A percentile compares a stretch with the other conserved stretches of the same genome.
These are phyloP conservation scores for Rehmannia glutinosa DNA, from an alignment of 257 asterid species.

Conservation along the genomic window DNA sequence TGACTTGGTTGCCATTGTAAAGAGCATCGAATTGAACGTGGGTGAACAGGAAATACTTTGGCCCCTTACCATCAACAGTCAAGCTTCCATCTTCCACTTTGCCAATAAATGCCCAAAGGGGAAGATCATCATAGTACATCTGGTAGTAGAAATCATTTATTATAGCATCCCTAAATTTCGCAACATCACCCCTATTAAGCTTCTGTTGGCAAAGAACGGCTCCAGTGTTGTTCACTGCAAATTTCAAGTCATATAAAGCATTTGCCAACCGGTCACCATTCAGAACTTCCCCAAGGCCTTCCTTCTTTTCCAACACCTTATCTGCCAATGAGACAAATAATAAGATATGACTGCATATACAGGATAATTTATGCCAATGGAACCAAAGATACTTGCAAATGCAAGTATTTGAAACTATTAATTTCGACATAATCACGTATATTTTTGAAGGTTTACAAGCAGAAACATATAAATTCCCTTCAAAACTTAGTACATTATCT, in stretches of 20 bases:
- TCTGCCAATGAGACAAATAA: slow-evolving; percentile 36
- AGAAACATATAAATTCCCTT: background rate
- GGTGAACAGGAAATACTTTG: slow-evolving; percentile 57
- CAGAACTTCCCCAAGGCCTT: slow-evolving; percentile 73
- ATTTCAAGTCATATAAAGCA: slow-evolving; percentile 55
- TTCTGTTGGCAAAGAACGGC: slow-evolving; percentile 56
- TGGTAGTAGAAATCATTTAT: slow-evolving; percentile 64
- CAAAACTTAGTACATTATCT: background rate
- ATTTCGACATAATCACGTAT: background rate
- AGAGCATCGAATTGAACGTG: slow-evolving; percentile 68
- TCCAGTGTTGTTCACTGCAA: slow-evolving; percentile 47
- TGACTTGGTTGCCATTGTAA: slow-evolving; percentile 60
- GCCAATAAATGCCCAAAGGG: slow-evolving; percentile 91
- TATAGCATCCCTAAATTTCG: slow-evolving; percentile 63
- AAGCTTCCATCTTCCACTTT: slow-evolving; percentile 65
- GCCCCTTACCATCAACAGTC: slow-evolving; percentile 38
- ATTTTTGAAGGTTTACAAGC: background rate
- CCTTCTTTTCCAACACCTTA: slow-evolving; percentile 51
- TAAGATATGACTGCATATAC: background rate
- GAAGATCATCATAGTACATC: slow-evolving; percentile 89
- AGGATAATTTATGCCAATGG: background rate
- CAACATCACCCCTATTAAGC: slow-evolving; percentile 42
- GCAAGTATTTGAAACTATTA: background rate
- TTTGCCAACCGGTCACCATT: slow-evolving; percentile 63
- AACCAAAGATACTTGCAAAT: slow-evolving; percentile 1